Base-by-base conservation (phyloP, 225 moss, liverwort and hornwort genomes). In the Thuidium tamariscinum region DNA sequence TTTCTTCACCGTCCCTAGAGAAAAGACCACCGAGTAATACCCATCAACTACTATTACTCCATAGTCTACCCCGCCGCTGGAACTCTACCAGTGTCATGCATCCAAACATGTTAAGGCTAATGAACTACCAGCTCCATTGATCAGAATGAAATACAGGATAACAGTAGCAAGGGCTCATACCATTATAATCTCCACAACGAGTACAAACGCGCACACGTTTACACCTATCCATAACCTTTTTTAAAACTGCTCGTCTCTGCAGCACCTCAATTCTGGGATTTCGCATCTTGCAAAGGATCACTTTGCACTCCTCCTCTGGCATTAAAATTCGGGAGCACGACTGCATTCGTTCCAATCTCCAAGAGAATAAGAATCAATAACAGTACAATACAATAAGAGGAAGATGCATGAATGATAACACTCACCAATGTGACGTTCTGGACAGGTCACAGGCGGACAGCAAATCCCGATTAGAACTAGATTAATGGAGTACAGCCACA, bases 121-220 rank as follows among this genome's bases (percentile, higher is more conserved):
- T 49, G 65, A 25, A 32, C 41, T 83, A 64, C 67, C 78, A 86
- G 72, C 54, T 25, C 39, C 85, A 52, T 89, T 67, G 39, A 77
- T 36, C 71, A 84, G 29, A 72, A 64, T 51, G 37, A 81, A 37
- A 23, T 42, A 16, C 59, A 48, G 25, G 44, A 68, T 82, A 54
- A 76, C 51, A 80, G 34, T 39, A 49, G 56, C 39, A 73, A 84
- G 42, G 82, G 25, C 74, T 76, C 85, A 54, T 89, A 99, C 98
- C 98, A 92, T 99, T 99, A 79, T 91, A 94, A 42, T 97, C 96
- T 88, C 98, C 98, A 92, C 98, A 99, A 78, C 98, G 94, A 86
- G 97, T 91, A 86, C 98, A 99, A 86, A 93, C 88, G 27, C 92
- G 94, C 83, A 96, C 94, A 73, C 98, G 92, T 90, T 99, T 99